Evolutionary conservation across 176 grass and related monocot genomes (phyloP), one percentile per base, ranked within the genome.

Genomic region (Juncus inflexus): DNA sequence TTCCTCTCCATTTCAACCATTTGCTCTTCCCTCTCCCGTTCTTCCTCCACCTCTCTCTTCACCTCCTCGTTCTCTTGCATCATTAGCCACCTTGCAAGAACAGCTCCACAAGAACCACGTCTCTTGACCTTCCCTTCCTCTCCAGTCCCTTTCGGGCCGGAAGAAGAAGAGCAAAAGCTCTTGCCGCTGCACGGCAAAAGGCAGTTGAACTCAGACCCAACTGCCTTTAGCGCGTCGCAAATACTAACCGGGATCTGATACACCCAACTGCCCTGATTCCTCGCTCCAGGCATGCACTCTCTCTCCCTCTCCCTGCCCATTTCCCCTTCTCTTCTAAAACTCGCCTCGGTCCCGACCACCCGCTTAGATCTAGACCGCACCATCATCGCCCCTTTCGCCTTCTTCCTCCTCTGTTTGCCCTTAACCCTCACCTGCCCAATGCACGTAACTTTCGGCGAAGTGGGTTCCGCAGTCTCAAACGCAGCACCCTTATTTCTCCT

Each of bases 181-280:
- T 81, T 77, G 3, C 88, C 85, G 0, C 88, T 81, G 64, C 94
- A 99, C 35, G 94, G 81, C 5, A 59, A 54, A 15, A 84, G 51
- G 59, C 81, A 84, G 45, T 79, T 84, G 76, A 84, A 66, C 76
- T 84, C 81, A 19, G 82, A 99, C 50, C 88, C 88, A 37, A 89
- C 84, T 6, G 80, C 77, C 80, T 84, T 83, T 60, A 99, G 66
- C 19, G 85, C 94, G 73, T 91, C 94, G 77, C 94, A 99, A 38
- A 99, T 99, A 64, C 87, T 99, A 15, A 84, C 88, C 10, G 85
- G 94, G 65, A 99, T 91, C 88, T 99, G 88, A 79, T 89, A 84
- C 38, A 82, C 88, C 94, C 94, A 99, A 47, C 19, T 28, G 43
- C 87, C 76, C 71, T 89, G 82, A 66, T 89, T 97, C 82, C 82